Percentiles rank a stretch among this genome's conserved stretches.
phyloP scores from a whole-genome alignment of 441 rosid species.

The Dalechampia spathulata region DNA sequence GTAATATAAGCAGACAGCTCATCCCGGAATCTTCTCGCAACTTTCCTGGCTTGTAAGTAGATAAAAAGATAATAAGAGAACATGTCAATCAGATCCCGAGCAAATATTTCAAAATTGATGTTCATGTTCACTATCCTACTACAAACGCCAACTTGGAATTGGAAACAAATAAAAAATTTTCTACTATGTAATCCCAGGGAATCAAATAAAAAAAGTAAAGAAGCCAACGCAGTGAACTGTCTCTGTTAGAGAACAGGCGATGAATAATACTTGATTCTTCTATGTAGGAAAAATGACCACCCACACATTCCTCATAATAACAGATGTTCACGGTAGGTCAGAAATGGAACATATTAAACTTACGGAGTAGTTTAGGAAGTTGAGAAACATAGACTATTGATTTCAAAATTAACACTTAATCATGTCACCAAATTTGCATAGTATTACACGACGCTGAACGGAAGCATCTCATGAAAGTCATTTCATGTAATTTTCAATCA shows the following conservation, averaged over 20 bases:
- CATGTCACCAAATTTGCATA: too few relatives aligned
- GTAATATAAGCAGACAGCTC: slow-evolving; percentile 21
- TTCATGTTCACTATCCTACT: slow-evolving; percentile 24
- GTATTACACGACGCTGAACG: too few relatives aligned
- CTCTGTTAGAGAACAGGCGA: too few relatives aligned
- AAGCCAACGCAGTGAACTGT: slow-evolving; percentile 15
- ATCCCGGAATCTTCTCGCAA: slow-evolving; percentile 23
- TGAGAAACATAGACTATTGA: too few relatives aligned
- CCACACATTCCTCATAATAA: slow-evolving; percentile 13
- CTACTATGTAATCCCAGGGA: slow-evolving; percentile 18
- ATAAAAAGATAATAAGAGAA: background rate
- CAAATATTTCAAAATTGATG: slow-evolving; percentile 4
- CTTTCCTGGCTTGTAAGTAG: slow-evolving; percentile 22
- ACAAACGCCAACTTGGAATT: slow-evolving; percentile 1
- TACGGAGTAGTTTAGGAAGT: too few relatives aligned
- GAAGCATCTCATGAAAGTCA: too few relatives aligned
- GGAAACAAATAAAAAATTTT: slow-evolving; percentile 10
- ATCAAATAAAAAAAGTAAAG: slow-evolving; percentile 19
- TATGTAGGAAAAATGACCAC: slow-evolving; percentile 29
- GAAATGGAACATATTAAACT: too few relatives aligned
- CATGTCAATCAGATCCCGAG: slow-evolving; percentile 14
- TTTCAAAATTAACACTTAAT: too few relatives aligned
- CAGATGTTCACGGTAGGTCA: background rate
- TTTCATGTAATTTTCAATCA: too few relatives aligned
- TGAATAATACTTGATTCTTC: too few relatives aligned